Conservation (phyloP, 78 protist species). For the Neovahlkampfia damariscottae region DNA sequence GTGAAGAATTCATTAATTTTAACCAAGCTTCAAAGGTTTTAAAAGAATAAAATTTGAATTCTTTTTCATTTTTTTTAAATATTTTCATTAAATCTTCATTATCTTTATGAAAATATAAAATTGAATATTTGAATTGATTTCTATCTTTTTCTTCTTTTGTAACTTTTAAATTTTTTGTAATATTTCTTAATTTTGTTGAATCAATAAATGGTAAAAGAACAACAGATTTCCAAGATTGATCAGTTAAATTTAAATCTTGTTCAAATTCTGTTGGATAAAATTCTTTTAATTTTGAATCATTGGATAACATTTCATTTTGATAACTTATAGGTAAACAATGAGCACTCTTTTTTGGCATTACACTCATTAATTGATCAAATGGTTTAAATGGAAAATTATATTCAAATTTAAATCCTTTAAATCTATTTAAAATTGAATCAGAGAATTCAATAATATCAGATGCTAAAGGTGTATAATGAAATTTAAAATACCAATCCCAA, state of each 20-base stretch:
- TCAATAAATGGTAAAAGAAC: slow-evolving; percentile 88
- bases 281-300: slow-evolving; percentile 60
- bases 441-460: slow-evolving; percentile 34
- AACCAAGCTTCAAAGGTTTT: no score
- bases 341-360: slow-evolving; percentile 53
- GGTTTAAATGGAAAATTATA: not conserved
- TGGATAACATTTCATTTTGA: slow-evolving; percentile 37
- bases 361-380: slow-evolving; percentile 86
- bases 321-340: slow-evolving; percentile 45
- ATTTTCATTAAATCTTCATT: no score
- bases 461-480: slow-evolving; percentile 89
- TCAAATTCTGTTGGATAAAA: slow-evolving; percentile 81
- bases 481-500: slow-evolving; percentile 93
- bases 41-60: no score
- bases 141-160: slow-evolving; percentile 15
- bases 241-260: slow-evolving; percentile 71
- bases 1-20: no score
- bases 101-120: not conserved
- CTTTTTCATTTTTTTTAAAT: no score
- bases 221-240: slow-evolving; percentile 64
- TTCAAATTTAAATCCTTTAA: not conserved
- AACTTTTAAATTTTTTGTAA: slow-evolving; percentile 10
- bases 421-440: no score
- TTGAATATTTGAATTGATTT: not conserved
- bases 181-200: slow-evolving; percentile 28